Evolutionary conservation across 2,329 filamentous ascomycete species (phyloP), one percentile per base, ranked within the genome.

Genomic region (Nemania serpens): DNA sequence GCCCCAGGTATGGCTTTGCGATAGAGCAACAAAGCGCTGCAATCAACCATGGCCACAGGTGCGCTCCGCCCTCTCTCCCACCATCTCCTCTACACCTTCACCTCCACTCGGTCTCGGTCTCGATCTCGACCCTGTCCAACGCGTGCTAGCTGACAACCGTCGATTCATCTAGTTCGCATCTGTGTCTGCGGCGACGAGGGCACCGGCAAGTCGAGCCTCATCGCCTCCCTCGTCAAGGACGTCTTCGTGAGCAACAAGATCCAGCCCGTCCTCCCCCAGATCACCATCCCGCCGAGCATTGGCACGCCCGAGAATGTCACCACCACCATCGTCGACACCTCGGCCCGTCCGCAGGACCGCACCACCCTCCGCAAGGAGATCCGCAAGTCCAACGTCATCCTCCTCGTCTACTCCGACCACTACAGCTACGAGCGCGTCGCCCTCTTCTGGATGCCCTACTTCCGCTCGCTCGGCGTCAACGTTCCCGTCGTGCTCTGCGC

Each of bases 391-490:
- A 99, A 97, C 75, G 94, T 97, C 68, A 98, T 99, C 66, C 83
- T 98, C 17, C 86, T 99, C 45, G 93, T 99, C 56, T 99, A 99
- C 76, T 93, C 93, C 67, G 95, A 99, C 75, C 94, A 98, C 78
- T 99, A 99, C 81, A 98, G 93, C 82, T 99, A 98, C 79, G 95
- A 99, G 75, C 84, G 95, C 39, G 93, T 99, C 3, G 95, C 94
- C 3, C 82, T 99, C 47, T 99, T 98, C 77, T 99, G 95, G 95
- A 90, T 99, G 85, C 95, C 95, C 11, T 96, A 97, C 77, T 98
- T 99, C 73, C 90, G 95, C 63, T 97, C 93, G 3, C 85, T 99
- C 41, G 95, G 95, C n/a, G 95, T 99, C 73, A 99, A 99, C 74
- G 93, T 99, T 20, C 95, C 95, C 0, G 95, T 99, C 11, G 93